Conservation (phyloP, 2,329 filamentous ascomycete species). For the Paecilomyces fulvus region DNA sequence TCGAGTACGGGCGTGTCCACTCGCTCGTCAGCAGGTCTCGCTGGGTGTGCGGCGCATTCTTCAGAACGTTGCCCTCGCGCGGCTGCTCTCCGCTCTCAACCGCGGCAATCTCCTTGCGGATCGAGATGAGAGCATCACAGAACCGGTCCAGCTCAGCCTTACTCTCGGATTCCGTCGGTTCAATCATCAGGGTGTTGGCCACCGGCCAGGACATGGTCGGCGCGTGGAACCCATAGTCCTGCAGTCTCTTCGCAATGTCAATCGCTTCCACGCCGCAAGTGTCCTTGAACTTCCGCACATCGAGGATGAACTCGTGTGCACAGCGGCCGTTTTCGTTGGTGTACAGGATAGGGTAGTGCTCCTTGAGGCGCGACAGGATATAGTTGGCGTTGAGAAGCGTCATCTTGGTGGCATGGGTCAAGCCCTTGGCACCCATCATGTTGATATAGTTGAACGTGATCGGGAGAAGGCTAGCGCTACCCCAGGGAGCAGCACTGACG, state of each 20-base stretch:
- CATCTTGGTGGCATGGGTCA: constrained; percentile 83
- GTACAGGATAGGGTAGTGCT: constrained; percentile 86
- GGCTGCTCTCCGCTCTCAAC: constrained; percentile 73
- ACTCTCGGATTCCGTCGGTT: constrained; percentile 89
- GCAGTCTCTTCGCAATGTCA: constrained; percentile 90
- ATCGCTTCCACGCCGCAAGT: constrained; percentile 79
- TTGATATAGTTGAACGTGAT: constrained; percentile 95
- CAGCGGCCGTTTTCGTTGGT: constrained; percentile 82
- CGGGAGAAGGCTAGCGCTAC: constrained; percentile 82
- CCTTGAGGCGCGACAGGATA: constrained; percentile 76
- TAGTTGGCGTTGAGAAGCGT: constrained; percentile 97
- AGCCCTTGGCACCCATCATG: constrained; percentile 77
- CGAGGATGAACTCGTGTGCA: constrained; percentile 95
- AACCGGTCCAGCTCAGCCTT: constrained; percentile 91
- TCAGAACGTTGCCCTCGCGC: constrained; percentile 71
- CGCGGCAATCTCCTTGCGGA: constrained; percentile 74
- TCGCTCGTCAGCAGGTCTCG: constrained; percentile 65
- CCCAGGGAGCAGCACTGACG: constrained; percentile 74
- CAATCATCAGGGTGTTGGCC: constrained; percentile 92
- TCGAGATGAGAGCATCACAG: constrained; percentile 79
- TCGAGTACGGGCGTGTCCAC: constrained; percentile 75
- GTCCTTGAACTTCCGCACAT: constrained; percentile 76
- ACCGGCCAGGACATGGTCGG: constrained; percentile 98
- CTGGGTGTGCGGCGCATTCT: constrained; percentile 80
- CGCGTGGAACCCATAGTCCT: constrained; percentile 96